phyloP scores from a whole-genome alignment of 192 early-diverging fungal species.

The Chytriomyces confervae region DNA sequence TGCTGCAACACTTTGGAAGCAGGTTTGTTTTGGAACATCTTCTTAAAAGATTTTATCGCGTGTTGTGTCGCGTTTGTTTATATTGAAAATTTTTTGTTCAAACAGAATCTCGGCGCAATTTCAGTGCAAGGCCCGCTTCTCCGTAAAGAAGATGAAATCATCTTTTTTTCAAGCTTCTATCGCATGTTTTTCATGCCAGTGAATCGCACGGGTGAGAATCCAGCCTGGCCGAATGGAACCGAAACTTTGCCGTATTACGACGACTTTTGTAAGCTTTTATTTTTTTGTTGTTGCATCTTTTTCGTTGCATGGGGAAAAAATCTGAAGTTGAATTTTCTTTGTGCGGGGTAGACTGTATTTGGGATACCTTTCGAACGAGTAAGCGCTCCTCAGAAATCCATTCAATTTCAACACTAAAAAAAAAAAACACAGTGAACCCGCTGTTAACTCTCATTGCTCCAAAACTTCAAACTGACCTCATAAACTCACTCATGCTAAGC shows the following conservation, averaged over 20 bases:
- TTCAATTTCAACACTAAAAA: neutral
- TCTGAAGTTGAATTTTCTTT: neutral
- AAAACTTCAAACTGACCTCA: neutral
- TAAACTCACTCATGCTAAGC: conserved; percentile 22
- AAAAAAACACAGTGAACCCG: neutral
- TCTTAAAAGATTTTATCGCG: too few species aligned
- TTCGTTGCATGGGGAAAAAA: too few species aligned
- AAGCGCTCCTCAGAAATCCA: neutral
- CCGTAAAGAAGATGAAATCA: neutral
- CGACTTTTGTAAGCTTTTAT: conserved; percentile 27
- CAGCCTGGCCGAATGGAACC: conserved; percentile 20
- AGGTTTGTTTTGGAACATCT: neutral
- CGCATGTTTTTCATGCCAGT: conserved; percentile 43
- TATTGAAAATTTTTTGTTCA: neutral
- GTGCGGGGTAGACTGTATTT: neutral
- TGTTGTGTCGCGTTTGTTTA: too few species aligned
- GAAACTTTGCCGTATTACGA: conserved; percentile 37
- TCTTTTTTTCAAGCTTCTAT: conserved; percentile 38
- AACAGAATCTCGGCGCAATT: neutral
- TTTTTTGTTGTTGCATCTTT: neutral
- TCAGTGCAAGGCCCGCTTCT: neutral
- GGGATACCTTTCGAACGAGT: conserved; percentile 34
- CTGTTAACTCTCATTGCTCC: conserved; percentile 25
- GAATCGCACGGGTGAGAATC: conserved; percentile 45
- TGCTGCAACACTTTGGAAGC: neutral